These are phyloP conservation scores for Neoboletus brunneissimus DNA, from an alignment of 768 basidiomycete genomes.

Conservation along the genomic window DNA sequence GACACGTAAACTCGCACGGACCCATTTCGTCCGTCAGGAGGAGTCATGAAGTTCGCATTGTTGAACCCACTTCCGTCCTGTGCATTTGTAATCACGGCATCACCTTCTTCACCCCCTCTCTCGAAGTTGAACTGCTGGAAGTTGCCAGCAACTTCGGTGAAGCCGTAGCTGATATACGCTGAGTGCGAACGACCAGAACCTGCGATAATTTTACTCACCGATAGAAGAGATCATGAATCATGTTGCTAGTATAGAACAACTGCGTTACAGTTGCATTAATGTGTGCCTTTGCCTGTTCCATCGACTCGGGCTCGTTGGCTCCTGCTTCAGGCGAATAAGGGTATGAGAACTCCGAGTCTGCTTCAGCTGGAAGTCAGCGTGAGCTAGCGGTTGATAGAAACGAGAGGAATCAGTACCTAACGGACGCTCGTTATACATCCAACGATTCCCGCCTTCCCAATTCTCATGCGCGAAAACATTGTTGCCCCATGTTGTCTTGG, in stretches of 20 bases:
- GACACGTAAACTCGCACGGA: conserved; percentile 10
- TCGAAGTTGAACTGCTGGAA: conserved; percentile 99
- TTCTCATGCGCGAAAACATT: no score
- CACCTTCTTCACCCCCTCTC: conserved; percentile 79
- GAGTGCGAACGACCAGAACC: neutral
- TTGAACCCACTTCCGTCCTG: conserved; percentile 94
- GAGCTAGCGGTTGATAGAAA: no score
- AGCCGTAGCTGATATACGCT: conserved; percentile 64
- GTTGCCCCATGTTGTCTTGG: no score
- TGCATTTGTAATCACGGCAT: conserved; percentile 92
- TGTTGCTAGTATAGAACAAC: conserved; percentile 83
- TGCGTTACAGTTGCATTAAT: conserved; percentile 87
- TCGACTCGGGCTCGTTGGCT: no score
- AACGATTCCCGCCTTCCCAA: no score
- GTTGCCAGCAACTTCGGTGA: conserved; percentile 88
- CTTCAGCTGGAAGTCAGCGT: no score
- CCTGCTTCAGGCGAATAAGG: no score
- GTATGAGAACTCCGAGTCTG: no score
- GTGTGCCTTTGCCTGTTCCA: conserved; percentile 53
- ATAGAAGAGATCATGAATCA: conserved; percentile 82
- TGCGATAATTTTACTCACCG: conserved; percentile 36
- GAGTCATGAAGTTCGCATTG: conserved; percentile 90
- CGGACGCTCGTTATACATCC: no score
- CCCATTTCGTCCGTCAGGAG: conserved; percentile 81
- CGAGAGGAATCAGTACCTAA: no score